These are phyloP conservation scores for Eucalyptus marginata DNA, from an alignment of 345 rosid genomes.

Conservation along the genomic window DNA sequence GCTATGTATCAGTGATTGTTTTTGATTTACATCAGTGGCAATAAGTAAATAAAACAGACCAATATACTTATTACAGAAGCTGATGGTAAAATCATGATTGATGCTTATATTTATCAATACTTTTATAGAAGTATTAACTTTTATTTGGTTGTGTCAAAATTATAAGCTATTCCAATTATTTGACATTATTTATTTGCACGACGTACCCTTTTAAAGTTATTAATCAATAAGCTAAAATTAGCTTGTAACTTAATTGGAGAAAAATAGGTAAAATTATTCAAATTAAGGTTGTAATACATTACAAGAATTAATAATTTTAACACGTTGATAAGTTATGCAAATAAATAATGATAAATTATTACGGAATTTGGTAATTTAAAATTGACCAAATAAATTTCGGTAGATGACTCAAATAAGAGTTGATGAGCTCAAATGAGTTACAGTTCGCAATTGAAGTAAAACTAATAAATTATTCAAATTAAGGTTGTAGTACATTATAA, in stretches of 20 bases:
- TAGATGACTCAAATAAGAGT: neutral
- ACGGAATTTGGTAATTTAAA: fast-evolving
- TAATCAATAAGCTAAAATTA: too few species aligned
- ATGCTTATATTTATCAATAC: too few species aligned
- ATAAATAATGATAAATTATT: neutral
- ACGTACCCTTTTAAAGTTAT: too few species aligned
- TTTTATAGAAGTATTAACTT: neutral
- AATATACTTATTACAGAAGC: neutral
- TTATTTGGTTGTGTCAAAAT: neutral
- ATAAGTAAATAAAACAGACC: neutral
- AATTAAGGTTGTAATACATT: neutral
- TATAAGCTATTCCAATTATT: neutral
- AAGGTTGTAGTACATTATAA: too few species aligned
- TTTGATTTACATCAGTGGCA: neutral
- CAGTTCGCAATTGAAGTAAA: neutral
- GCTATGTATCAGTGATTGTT: too few species aligned
- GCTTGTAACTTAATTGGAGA: too few species aligned
- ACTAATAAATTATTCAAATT: neutral
- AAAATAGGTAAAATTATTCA: too few species aligned
- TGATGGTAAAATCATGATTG: neutral
- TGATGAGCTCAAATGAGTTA: neutral
- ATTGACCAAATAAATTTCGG: neutral
- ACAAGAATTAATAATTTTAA: neutral
- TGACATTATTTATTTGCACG: too few species aligned
- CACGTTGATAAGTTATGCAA: neutral